Percentiles rank a stretch among this genome's conserved stretches.
phyloP scores from a whole-genome alignment of 176 grass and related monocot genomes.

The Oryza coarctata region DNA sequence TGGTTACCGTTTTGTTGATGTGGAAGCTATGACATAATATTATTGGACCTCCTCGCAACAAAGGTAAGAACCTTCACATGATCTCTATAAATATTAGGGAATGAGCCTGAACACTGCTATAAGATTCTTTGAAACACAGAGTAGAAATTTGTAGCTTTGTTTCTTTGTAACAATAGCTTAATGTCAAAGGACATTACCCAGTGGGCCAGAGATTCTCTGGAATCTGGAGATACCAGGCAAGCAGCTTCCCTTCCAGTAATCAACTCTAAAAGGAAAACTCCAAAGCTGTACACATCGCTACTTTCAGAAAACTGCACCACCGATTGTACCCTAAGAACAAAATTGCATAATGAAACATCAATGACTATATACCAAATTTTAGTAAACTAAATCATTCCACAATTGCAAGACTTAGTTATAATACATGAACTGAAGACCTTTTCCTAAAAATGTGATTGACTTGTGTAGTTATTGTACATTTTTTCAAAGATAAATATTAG shows the following conservation, averaged over 20 bases:
- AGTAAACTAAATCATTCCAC: slow-evolving; percentile 9
- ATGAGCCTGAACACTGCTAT: not conserved
- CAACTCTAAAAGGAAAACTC: slow-evolving; percentile 91
- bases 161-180: slow-evolving; percentile 21
- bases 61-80: slow-evolving; percentile 10
- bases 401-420: slow-evolving; percentile 3
- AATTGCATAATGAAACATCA: slow-evolving; percentile 22
- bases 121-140: slow-evolving; percentile 25
- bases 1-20: slow-evolving; percentile 29
- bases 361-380: not conserved
- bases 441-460: not conserved
- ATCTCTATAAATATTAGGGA: not conserved
- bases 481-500: slow-evolving; percentile 3
- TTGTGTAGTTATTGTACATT: not conserved
- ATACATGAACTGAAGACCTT: not conserved
- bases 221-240: slow-evolving; percentile 45
- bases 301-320: slow-evolving; percentile 70
- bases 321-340: slow-evolving; percentile 48
- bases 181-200: slow-evolving; percentile 67
- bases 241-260: slow-evolving; percentile 70
- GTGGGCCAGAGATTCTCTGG: slow-evolving; percentile 60
- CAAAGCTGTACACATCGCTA: slow-evolving; percentile 93
- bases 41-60: slow-evolving; percentile 13
- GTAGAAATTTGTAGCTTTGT: slow-evolving; percentile 14
- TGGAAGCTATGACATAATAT: not conserved